These are phyloP conservation scores for Pythium graminicola DNA, from an alignment of 352 stramenopile species.

Conservation along the genomic window DNA sequence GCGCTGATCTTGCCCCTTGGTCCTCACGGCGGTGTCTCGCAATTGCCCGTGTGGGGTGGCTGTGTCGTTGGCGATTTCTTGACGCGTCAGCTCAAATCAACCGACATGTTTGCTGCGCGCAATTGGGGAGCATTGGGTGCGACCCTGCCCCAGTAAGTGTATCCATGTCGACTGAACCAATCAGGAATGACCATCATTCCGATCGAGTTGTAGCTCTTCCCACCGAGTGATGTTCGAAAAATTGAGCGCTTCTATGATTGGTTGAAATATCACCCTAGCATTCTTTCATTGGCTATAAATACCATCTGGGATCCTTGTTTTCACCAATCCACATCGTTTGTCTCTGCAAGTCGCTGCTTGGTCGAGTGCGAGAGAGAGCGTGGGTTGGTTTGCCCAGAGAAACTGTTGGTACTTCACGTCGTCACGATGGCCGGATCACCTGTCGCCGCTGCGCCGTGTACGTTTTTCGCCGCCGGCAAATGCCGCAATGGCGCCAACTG, in stretches of 20 bases:
- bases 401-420: background rate
- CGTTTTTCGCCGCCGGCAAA: conserved; percentile 62
- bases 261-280: background rate
- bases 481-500: conserved; percentile 60
- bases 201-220: conserved; percentile 2
- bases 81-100: conserved; percentile 25
- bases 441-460: conserved; percentile 34
- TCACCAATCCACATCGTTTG: conserved; percentile 1
- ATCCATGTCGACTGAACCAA: too few relatives aligned
- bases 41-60: conserved; percentile 25
- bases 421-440: conserved; percentile 9
- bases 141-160: conserved; percentile 2
- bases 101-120: conserved; percentile 24
- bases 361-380: conserved; percentile 7
- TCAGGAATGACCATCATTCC: conserved; percentile 9
- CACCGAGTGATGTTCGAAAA: conserved; percentile 5
- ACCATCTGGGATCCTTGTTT: conserved; percentile 1
- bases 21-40: conserved; percentile 24
- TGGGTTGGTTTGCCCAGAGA: conserved; percentile 3
- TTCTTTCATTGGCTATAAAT: conserved; percentile 2
- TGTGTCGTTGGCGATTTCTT: conserved; percentile 26
- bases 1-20: conserved; percentile 28
- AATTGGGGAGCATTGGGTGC: conserved; percentile 19
- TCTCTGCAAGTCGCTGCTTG: conserved; percentile 2
- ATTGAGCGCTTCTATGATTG: background rate